A percentile compares a stretch with the other conserved stretches of the same genome.
Evolutionary conservation across 768 basidiomycete species (phyloP).

Genomic region (Mycena rosella): DNA sequence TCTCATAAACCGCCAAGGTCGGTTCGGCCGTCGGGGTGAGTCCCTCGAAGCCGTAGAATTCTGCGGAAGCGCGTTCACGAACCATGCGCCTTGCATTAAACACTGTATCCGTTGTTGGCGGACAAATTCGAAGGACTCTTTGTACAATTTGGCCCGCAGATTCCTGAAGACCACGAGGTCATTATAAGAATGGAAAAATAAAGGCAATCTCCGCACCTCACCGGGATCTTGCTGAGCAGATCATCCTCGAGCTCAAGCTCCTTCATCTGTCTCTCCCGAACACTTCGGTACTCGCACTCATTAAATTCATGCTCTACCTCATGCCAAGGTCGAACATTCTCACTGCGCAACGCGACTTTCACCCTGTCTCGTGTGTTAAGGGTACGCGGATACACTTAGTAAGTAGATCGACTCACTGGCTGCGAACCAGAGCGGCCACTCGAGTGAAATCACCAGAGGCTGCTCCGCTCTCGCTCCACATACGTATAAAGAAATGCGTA

Average conservation of each 20-base stretch:
- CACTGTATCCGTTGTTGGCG: slow-evolving; percentile 91
- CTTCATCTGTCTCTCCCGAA: slow-evolving; percentile 90
- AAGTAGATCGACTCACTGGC: slow-evolving; percentile 73
- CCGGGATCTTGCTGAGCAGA: slow-evolving; percentile 84
- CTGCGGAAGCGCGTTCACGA: slow-evolving; percentile 80
- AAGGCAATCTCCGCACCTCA: slow-evolving; percentile 69
- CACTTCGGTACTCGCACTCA: slow-evolving; percentile 86
- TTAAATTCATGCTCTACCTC: slow-evolving; percentile 86
- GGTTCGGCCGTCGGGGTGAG: slow-evolving; percentile 65
- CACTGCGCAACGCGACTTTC: slow-evolving; percentile 79
- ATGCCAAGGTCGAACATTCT: slow-evolving; percentile 84
- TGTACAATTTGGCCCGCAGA: slow-evolving; percentile 86
- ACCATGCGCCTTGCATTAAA: slow-evolving; percentile 92
- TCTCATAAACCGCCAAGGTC: slow-evolving; percentile 90
- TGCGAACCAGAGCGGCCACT: slow-evolving; percentile 80
- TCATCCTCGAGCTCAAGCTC: slow-evolving; percentile 93
- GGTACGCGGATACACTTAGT: slow-evolving; percentile 10
- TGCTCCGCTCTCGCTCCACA: slow-evolving; percentile 92
- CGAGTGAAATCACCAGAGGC: slow-evolving; percentile 82
- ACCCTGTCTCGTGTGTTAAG: slow-evolving; percentile 60
- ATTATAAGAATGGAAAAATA: slow-evolving; percentile 1
- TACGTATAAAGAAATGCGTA: slow-evolving; percentile 88
- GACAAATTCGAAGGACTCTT: slow-evolving; percentile 92
- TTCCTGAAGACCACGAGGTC: slow-evolving; percentile 62
- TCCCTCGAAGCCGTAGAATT: slow-evolving; percentile 62